A percentile compares a stretch with the other conserved stretches of the same genome.
phyloP scores from a whole-genome alignment of 257 asterid genomes.

The Ajuga chamaepitys region DNA sequence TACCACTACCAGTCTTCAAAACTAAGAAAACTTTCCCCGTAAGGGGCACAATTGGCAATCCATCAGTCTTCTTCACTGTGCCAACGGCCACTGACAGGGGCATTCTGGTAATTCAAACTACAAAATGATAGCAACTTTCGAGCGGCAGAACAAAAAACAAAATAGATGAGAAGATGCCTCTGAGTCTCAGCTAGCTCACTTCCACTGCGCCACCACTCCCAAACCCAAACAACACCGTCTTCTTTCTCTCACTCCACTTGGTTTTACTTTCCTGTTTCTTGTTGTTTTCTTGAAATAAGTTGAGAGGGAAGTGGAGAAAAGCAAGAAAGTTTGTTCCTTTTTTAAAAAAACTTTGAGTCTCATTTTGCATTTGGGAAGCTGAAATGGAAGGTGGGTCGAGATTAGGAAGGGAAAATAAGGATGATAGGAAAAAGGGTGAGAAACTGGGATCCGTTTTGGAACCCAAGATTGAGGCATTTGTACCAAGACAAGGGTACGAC shows the following conservation, averaged over 20 bases:
- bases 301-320: constrained; percentile 5
- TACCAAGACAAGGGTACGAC: constrained; percentile 56
- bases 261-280: neutral
- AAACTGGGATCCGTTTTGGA: constrained; percentile 40
- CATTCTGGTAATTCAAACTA: constrained; percentile 16
- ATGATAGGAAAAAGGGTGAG: constrained; percentile 37
- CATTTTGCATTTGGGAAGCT: constrained; percentile 31
- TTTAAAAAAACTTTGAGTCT: constrained; percentile 13
- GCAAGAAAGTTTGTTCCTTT: constrained; percentile 2
- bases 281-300: constrained; percentile 2
- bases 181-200: constrained; percentile 29
- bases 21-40: constrained; percentile 15
- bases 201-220: constrained; percentile 17
- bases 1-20: constrained; percentile 18
- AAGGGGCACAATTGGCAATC: constrained; percentile 11
- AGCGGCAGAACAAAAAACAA: constrained; percentile 27
- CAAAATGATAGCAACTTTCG: constrained; percentile 22
- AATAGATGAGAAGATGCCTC: constrained; percentile 16
- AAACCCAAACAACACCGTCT: neutral
- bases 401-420: constrained; percentile 33
- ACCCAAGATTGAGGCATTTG: constrained; percentile 73
- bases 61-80: constrained; percentile 3
- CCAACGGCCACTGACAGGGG: constrained; percentile 48
- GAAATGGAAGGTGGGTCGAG: constrained; percentile 79
- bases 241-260: constrained; percentile 1